Percentiles rank a stretch among this genome's conserved stretches.
phyloP scores from a whole-genome alignment of 805 yeast species.

The Metschnikowia santaceciliae region DNA sequence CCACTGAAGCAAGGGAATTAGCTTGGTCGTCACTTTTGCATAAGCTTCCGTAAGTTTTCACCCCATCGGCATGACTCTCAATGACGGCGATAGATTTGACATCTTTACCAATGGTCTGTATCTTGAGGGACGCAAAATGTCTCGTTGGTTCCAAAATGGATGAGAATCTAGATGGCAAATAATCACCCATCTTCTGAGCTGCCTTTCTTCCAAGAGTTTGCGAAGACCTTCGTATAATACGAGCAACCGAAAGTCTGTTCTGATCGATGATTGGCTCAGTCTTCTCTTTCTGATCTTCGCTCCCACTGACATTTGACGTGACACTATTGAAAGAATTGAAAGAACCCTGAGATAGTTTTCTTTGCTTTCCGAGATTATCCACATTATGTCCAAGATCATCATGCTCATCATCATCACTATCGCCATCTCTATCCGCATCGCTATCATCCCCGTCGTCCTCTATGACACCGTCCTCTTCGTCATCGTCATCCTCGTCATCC shows the following conservation, averaged over 20 bases:
- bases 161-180: conserved; percentile 72
- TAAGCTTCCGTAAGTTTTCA: conserved; percentile 23
- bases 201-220: conserved; percentile 75
- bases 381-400: conserved; percentile 21
- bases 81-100: conserved; percentile 46
- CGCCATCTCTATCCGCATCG: conserved; percentile 28
- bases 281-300: conserved; percentile 20
- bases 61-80: conserved; percentile 29
- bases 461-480: conserved; percentile 18
- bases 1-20: background rate
- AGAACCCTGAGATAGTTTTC: conserved; percentile 40
- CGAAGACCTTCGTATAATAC: conserved; percentile 73
- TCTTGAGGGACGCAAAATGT: conserved; percentile 84
- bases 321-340: conserved; percentile 32
- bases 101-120: conserved; percentile 41
- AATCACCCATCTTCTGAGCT: conserved; percentile 87
- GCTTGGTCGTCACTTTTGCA: conserved; percentile 13
- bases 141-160: conserved; percentile 86
- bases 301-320: conserved; percentile 23
- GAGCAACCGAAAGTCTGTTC: conserved; percentile 66
- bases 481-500: conserved; percentile 18
- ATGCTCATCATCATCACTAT: conserved; percentile 17
- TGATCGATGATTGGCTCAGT: conserved; percentile 68
- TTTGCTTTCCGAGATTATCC: conserved; percentile 19
- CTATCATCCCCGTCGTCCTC: conserved; percentile 23